Conservation (phyloP, 1,284 basidiomycete species). For the Moniliophthora roreri region DNA sequence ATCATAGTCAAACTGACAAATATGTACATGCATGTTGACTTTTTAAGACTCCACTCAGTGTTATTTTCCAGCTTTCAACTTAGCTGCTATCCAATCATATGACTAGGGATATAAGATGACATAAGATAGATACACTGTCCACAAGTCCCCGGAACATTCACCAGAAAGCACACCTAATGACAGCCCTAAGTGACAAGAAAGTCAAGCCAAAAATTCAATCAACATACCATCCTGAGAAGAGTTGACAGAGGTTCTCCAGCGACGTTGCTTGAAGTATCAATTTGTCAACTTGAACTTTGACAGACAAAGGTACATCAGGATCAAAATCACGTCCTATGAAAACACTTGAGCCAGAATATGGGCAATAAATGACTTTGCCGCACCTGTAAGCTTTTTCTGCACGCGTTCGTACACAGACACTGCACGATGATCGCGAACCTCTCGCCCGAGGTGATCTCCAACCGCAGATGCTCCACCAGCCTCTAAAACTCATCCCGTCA, state of each 20-base stretch:
- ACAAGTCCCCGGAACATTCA: too few species aligned
- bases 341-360: slow-evolving; percentile 8
- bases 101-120: too few species aligned
- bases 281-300: slow-evolving; percentile 84
- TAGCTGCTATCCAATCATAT: too few species aligned
- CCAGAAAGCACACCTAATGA: slow-evolving; percentile 51
- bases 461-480: slow-evolving; percentile 50
- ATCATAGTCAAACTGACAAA: too few species aligned
- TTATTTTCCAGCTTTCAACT: too few species aligned
- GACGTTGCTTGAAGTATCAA: slow-evolving; percentile 90
- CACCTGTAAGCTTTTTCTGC: slow-evolving; percentile 89
- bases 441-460: slow-evolving; percentile 42
- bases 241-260: slow-evolving; percentile 92
- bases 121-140: too few species aligned
- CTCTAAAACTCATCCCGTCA: slow-evolving; percentile 37
- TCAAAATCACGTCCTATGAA: slow-evolving; percentile 86
- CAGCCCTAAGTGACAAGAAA: neutral
- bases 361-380: slow-evolving; percentile 19
- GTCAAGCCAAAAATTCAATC: slow-evolving; percentile 1
- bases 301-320: slow-evolving; percentile 70
- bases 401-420: slow-evolving; percentile 91
- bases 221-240: slow-evolving; percentile 90
- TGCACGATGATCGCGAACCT: slow-evolving; percentile 89
- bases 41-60: too few species aligned
- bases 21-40: too few species aligned